A percentile compares a stretch with the other conserved stretches of the same genome.
Evolutionary conservation across 2,329 filamentous ascomycete genomes (phyloP).

Genomic region (Fusarium equiseti): DNA sequence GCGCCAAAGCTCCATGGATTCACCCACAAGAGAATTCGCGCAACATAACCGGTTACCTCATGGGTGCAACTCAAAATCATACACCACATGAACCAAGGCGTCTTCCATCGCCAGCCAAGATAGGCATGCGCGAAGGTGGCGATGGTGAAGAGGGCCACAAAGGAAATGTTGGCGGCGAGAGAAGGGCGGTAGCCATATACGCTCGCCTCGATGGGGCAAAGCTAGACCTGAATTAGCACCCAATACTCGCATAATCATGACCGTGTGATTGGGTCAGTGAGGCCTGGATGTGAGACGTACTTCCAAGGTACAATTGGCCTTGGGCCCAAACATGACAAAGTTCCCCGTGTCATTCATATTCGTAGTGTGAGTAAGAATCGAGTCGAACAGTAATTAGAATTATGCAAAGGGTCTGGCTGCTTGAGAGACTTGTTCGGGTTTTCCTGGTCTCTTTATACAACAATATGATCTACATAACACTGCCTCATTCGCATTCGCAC

Average conservation of each 20-base stretch:
- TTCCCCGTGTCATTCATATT: background rate
- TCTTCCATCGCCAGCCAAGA: slow-evolving; percentile 55
- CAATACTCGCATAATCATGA: rapidly evolving
- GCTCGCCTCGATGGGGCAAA: slow-evolving; percentile 51
- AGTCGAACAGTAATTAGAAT: background rate
- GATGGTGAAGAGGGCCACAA: slow-evolving; percentile 57
- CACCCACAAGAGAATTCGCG: slow-evolving; percentile 64
- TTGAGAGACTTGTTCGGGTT: background rate
- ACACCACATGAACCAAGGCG: slow-evolving; percentile 56
- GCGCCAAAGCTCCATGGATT: slow-evolving; percentile 67
- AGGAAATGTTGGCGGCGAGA: slow-evolving; percentile 53
- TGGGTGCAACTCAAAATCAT: slow-evolving; percentile 65
- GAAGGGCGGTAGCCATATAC: slow-evolving; percentile 59
- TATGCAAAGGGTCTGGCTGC: background rate
- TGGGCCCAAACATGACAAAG: slow-evolving; percentile 29
- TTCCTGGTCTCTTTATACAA: background rate
- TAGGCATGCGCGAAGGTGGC: slow-evolving; percentile 56
- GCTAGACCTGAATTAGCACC: background rate
- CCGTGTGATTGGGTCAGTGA: background rate
- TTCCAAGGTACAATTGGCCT: slow-evolving; percentile 35
- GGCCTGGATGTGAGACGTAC: background rate
- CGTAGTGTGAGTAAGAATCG: background rate
- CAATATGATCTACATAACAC: background rate
- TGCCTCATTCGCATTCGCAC: slow-evolving; percentile 17
- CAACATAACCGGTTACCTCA: slow-evolving; percentile 70